A percentile compares a stretch with the other conserved stretches of the same genome.
Conservation (phyloP, 2,329 filamentous ascomycete genomes). For the Leptographium procerum region DNA sequence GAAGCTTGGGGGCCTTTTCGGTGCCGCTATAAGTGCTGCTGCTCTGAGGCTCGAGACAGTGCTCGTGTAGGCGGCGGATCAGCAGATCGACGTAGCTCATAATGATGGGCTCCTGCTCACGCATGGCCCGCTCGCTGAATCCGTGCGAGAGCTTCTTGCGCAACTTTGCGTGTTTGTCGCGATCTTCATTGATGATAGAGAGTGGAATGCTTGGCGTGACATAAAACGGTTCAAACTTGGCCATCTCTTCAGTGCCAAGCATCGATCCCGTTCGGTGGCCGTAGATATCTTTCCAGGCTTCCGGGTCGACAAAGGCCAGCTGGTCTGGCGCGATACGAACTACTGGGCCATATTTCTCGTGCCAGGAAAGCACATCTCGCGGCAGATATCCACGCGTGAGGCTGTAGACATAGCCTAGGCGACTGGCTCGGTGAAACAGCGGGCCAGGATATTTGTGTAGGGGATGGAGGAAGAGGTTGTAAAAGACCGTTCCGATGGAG, state of each 20-base stretch:
- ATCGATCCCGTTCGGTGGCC: slow-evolving; percentile 12
- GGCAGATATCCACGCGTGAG: slow-evolving; percentile 8
- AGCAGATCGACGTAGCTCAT: slow-evolving; percentile 25
- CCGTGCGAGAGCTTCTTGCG: slow-evolving; percentile 25
- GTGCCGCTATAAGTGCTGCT: not conserved
- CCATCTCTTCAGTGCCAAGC: slow-evolving; percentile 8
- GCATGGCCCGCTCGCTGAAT: slow-evolving; percentile 28
- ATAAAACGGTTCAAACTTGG: slow-evolving; percentile 10
- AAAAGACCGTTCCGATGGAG: slow-evolving; percentile 8
- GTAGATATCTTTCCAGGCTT: slow-evolving; percentile 27
- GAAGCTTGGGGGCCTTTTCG: not conserved
- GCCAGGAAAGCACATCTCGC: slow-evolving; percentile 10
- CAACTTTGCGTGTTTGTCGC: slow-evolving; percentile 22
- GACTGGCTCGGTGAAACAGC: slow-evolving; percentile 14
- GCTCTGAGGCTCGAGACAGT: slow-evolving; percentile 2
- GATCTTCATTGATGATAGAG: slow-evolving; percentile 15
- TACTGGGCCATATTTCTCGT: slow-evolving; percentile 24
- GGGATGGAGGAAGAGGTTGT: slow-evolving; percentile 24
- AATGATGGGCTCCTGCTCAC: slow-evolving; percentile 29
- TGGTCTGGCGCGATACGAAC: slow-evolving; percentile 31
- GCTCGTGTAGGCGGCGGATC: slow-evolving; percentile 18
- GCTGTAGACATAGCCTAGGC: slow-evolving; percentile 1
- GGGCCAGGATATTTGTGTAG: slow-evolving; percentile 22
- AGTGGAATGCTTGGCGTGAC: not conserved
- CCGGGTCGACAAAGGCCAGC: slow-evolving; percentile 24